Percentiles rank a stretch among this genome's conserved stretches.
Evolutionary conservation across 345 rosid genomes (phyloP).

Genomic region (Eucalyptus paniculata): DNA sequence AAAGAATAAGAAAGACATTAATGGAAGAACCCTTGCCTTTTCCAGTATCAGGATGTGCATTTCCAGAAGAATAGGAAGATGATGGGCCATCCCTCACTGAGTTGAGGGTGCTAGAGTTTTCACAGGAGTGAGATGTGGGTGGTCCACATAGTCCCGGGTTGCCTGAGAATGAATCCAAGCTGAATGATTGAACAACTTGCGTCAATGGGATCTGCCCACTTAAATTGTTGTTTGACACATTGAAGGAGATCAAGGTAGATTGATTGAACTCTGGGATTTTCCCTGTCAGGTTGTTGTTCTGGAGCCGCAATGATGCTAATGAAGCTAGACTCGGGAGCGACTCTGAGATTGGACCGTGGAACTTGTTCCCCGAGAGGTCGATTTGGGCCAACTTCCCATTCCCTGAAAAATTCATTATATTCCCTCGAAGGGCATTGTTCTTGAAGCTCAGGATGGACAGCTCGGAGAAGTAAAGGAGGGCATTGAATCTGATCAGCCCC

Average conservation of each 20-base stretch:
- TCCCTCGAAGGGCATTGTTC: slow-evolving; percentile 26
- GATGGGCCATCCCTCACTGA: background rate
- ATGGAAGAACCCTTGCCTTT: background rate
- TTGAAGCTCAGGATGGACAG: slow-evolving; percentile 15
- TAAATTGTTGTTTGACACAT: slow-evolving; percentile 37
- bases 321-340: slow-evolving; percentile 6
- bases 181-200: slow-evolving; percentile 5
- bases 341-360: slow-evolving; percentile 9
- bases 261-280: slow-evolving; percentile 19
- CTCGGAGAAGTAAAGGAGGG: slow-evolving; percentile 14
- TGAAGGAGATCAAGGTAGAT: slow-evolving; percentile 8
- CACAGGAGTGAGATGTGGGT: slow-evolving; percentile 1
- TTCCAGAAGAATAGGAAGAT: background rate
- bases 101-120: background rate
- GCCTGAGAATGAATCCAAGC: background rate
- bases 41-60: background rate
- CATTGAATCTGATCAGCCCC: slow-evolving; percentile 1
- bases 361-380: slow-evolving; percentile 25
- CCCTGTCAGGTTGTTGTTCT: slow-evolving; percentile 28
- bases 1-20: background rate
- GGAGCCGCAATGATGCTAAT: slow-evolving; percentile 24
- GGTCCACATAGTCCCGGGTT: slow-evolving; percentile 13
- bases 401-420: slow-evolving; percentile 24
- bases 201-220: slow-evolving; percentile 22
- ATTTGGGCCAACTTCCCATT: slow-evolving; percentile 15